phyloP scores from a whole-genome alignment of 306 rosid species.

The Dalbergia cultrata region DNA sequence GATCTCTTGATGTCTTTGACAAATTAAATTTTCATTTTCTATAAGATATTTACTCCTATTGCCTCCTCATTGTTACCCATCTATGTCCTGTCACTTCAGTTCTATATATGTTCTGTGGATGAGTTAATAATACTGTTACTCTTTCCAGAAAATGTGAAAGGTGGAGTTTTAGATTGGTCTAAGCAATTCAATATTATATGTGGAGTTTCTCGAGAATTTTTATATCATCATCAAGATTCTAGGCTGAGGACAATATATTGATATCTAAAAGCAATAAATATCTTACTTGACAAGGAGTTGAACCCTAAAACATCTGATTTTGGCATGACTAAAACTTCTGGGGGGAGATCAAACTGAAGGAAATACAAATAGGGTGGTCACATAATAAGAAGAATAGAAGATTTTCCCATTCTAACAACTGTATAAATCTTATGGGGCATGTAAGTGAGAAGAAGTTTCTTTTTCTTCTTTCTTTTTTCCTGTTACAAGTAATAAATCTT shows the following conservation, averaged over 20 bases:
- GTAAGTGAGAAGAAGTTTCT: slow-evolving; percentile 31
- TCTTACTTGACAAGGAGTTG: slow-evolving; percentile 45
- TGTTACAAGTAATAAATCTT: background rate
- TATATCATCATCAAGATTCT: slow-evolving; percentile 69
- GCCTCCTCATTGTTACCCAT: background rate
- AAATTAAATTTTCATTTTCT: slow-evolving; percentile 24
- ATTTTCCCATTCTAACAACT: slow-evolving; percentile 31
- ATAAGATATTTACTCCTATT: background rate
- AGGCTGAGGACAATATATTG: slow-evolving; percentile 50
- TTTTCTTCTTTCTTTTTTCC: background rate
- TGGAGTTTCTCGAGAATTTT: slow-evolving; percentile 64
- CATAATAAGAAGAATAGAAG: slow-evolving; percentile 40
- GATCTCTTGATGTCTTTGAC: background rate
- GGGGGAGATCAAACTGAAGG: slow-evolving; percentile 48
- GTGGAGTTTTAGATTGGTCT: slow-evolving; percentile 50
- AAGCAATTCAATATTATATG: slow-evolving; percentile 52
- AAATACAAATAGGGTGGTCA: slow-evolving; percentile 46
- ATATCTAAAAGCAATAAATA: slow-evolving; percentile 49
- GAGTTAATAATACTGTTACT: background rate
- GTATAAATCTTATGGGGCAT: slow-evolving; percentile 37
- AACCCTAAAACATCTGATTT: slow-evolving; percentile 50
- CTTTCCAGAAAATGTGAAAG: slow-evolving; percentile 47
- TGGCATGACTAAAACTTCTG: slow-evolving; percentile 52
- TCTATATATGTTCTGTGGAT: background rate
- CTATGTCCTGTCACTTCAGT: background rate